Base-by-base conservation (phyloP, 2,329 filamentous ascomycete genomes). In the Fusarium tanahbumbuense region DNA sequence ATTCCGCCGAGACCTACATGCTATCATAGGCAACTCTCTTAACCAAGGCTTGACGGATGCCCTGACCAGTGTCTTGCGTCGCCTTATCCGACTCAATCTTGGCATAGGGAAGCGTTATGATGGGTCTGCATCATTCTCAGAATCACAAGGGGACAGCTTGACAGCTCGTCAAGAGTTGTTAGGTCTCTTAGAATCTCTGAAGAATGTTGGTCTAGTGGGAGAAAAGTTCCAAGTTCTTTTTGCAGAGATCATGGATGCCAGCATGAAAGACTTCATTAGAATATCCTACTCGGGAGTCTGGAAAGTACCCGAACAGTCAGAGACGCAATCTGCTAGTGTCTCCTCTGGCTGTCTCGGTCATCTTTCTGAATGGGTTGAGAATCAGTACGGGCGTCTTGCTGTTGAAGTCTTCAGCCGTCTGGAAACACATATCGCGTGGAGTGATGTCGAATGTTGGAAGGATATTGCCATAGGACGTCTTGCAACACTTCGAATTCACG, bases 211-310 rank as follows among this genome's bases (percentile, higher is more conserved):
- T 1, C 81, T 94, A 20, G 89, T 89, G 2, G 91, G 90, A 27
- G 89, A 92, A 73, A 84, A 82, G 50, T 92, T 92, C 54, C 90
- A 93, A 74, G 86, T 91, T 30, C 83, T 92, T 37, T 91, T 93
- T 73, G 92, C 91, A 18, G 89, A 91, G 77, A 85, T 91, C 27
- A 90, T 93, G 84, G 86, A 93, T 75, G 81, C 81, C 37, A 83
- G 90, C 62, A 89, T 94, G 83, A 84, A 85, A 45, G 82, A 86
- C 15, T 91, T 90, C 71, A 86, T 94, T 42, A 81, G 82, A 41
- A 83, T 84, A 50, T 87, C 86, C 9, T 93, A 89, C 74, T 83
- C 88, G 60, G 87, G 90, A 4, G 84, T 89, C 49, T 94, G 92
- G 88, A 67, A 75, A 59, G 47, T 68, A 20, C 50, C 73, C 46